Conservation (phyloP, 179 eudicot species). For the Sideroxylon spinosum region DNA sequence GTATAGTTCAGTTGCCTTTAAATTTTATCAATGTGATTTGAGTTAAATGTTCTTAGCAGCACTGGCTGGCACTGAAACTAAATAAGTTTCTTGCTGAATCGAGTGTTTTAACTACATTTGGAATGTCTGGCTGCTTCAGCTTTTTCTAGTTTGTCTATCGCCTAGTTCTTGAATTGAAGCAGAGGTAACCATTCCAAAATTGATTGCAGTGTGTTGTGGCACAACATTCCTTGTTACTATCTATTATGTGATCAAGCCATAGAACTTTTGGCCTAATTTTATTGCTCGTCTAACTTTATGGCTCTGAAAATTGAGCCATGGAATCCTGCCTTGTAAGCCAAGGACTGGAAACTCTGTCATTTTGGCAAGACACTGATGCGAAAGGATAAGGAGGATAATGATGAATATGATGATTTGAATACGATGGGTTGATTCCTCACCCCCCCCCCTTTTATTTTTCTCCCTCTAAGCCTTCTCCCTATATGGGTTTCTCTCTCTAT, state of each 20-base stretch:
- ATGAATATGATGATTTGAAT: no score
- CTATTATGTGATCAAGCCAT: not conserved
- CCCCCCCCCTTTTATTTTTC: no score
- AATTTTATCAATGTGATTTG: not conserved
- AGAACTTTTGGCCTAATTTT: not conserved
- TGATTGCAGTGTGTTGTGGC: not conserved
- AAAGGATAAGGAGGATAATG: no score
- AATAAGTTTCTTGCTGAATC: not conserved
- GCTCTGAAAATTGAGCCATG: not conserved
- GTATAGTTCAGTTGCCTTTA: not conserved
- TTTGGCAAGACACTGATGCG: not conserved
- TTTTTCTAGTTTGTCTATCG: not conserved
- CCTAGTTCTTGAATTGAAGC: not conserved
- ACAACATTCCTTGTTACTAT: not conserved
- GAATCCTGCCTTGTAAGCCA: not conserved
- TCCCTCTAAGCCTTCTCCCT: no score
- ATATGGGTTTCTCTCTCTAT: no score
- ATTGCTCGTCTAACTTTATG: slow-evolving; percentile 1
- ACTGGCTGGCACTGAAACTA: not conserved
- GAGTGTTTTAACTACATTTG: not conserved
- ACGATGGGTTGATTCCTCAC: no score
- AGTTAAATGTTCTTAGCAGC: not conserved
- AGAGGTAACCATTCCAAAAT: not conserved
- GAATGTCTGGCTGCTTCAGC: not conserved
- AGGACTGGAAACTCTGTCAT: not conserved